Percentiles rank a stretch among this genome's conserved stretches.
Conservation (phyloP, 1,284 basidiomycete genomes). For the Inonotus obliquus region DNA sequence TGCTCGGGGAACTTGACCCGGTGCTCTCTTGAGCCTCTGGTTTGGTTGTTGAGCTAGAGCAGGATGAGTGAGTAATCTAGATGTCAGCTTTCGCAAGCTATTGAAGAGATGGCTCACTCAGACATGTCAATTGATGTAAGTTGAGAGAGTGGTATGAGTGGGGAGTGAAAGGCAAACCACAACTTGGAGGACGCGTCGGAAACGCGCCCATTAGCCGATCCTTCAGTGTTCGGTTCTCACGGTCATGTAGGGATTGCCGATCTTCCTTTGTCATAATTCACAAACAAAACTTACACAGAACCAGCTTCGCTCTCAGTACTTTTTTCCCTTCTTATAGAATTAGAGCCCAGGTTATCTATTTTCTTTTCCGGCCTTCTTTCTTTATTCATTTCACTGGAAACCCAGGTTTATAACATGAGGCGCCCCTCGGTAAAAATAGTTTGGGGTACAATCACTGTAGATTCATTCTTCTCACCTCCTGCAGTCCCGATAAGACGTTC, state of each 20-base stretch:
- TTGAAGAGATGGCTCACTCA: background rate
- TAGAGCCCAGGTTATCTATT: too few species aligned
- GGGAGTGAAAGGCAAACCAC: background rate
- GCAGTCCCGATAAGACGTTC: too few species aligned
- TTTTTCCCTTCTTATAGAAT: too few species aligned
- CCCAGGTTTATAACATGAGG: too few species aligned
- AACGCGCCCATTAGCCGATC: conserved; percentile 1
- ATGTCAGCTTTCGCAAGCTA: background rate
- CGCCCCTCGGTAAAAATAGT: too few species aligned
- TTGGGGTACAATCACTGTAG: too few species aligned
- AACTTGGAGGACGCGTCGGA: conserved; percentile 10
- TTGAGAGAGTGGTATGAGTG: background rate
- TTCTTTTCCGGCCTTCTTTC: too few species aligned
- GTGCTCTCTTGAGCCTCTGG: background rate
- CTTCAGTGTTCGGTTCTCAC: background rate
- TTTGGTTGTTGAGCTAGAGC: background rate
- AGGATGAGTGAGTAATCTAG: background rate
- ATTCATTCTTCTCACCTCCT: too few species aligned
- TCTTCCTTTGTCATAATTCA: background rate
- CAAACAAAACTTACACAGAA: background rate
- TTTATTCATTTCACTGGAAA: too few species aligned
- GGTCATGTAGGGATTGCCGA: background rate
- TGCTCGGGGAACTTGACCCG: conserved; percentile 25
- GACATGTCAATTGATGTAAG: background rate
- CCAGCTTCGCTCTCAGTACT: too few species aligned